Conservation (phyloP, 768 basidiomycete genomes). For the Crucibulum laeve region DNA sequence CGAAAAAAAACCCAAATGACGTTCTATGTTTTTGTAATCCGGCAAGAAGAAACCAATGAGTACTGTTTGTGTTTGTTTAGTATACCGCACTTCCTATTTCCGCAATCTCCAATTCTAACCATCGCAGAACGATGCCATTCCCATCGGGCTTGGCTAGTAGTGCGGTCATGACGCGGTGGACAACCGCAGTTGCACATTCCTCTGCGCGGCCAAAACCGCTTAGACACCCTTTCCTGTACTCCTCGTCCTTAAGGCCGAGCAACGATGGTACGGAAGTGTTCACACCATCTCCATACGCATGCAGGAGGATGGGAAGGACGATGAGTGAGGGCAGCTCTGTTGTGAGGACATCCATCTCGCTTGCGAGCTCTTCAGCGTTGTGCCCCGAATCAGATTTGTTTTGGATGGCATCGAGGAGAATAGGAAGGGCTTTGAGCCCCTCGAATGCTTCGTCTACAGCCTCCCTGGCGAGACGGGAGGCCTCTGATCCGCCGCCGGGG, state of each 20-base stretch:
- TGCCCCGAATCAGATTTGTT: slow-evolving; percentile 11
- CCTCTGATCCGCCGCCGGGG: slow-evolving; percentile 44
- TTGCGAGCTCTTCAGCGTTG: slow-evolving; percentile 23
- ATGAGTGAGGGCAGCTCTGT: slow-evolving; percentile 71
- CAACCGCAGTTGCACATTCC: slow-evolving; percentile 60
- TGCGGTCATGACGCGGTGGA: slow-evolving; percentile 49
- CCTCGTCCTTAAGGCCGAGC: slow-evolving; percentile 53
- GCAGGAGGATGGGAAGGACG: slow-evolving; percentile 64
- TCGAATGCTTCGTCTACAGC: slow-evolving; percentile 78
- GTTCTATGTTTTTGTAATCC: background rate
- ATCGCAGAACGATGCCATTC: slow-evolving; percentile 35
- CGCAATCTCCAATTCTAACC: slow-evolving; percentile 45
- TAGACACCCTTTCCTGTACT: slow-evolving; percentile 66
- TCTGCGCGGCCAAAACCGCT: slow-evolving; percentile 77
- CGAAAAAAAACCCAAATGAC: background rate
- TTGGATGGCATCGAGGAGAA: slow-evolving; percentile 50
- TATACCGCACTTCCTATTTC: slow-evolving; percentile 12
- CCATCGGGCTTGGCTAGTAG: slow-evolving; percentile 28
- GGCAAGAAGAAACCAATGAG: background rate
- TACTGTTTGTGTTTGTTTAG: background rate
- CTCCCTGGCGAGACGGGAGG: slow-evolving; percentile 61
- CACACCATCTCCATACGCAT: slow-evolving; percentile 31
- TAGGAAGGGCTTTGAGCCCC: slow-evolving; percentile 52
- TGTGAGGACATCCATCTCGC: slow-evolving; percentile 49
- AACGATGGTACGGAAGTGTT: slow-evolving; percentile 45